Base-by-base conservation (phyloP, 805 yeast species). In the Yarrowia sp. region DNA sequence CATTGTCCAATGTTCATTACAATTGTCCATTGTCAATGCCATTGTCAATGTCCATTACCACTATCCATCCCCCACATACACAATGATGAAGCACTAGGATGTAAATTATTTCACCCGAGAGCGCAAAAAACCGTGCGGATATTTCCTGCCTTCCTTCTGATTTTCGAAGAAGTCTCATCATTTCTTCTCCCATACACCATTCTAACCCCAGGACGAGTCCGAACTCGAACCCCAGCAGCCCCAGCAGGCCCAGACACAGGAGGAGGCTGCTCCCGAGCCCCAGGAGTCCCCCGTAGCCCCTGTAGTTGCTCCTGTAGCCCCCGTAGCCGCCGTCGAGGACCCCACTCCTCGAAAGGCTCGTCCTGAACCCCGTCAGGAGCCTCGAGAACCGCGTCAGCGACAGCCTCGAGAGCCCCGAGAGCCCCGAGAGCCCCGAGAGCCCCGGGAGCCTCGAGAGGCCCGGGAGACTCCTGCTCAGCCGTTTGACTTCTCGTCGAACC, bases 141-240 rank as follows among this genome's bases (percentile, higher is more conserved):
- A 73, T 68, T 70, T 71, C 79, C 79, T 79, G 82, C 82, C 82
- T 79, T 79, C 82, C 82, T 79, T 78, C 82, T 79, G 82, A 79
- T 47, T 19, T 24, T 50, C 6, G 30, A 24, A 24, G 30, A 24
- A 24, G 30, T 5, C n/a, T 24, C 30, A 24, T 24, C 30, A 24
- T 24, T 24, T 7, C 30, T 7, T 24, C 30, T 24, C 6, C 6
- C 6, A 5, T 24, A 5, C 58, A 5, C 58, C 46, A 14, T 20
- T 39, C 60, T 55, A 43, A 58, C 39, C 44, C 40, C 42, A 58
- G 65, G 65, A 58, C 42, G 65, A 58, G 20, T 42, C 50, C 46
- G 61, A 55, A 40, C 61, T 55, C 44, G 65, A 58, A 34, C 52
- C 52, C 42, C 52, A 42, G 13, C 46, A 30, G n/a, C n/a, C n/a